These are phyloP conservation scores for Leucosporidium creatinivorum DNA, from an alignment of 768 basidiomycete genomes.

Conservation along the genomic window DNA sequence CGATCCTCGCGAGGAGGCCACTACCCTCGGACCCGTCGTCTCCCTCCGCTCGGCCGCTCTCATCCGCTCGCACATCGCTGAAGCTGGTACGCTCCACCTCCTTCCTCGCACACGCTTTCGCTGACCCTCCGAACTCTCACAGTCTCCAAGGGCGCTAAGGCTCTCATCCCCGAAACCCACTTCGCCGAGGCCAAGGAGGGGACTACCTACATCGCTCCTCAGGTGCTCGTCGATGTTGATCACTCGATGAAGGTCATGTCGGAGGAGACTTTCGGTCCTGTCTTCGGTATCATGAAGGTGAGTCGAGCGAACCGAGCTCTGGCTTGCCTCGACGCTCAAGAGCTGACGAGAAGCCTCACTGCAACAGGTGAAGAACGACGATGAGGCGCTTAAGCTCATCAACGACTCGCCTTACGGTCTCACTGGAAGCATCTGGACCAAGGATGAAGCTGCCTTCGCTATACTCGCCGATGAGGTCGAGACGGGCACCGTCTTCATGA, in stretches of 20 bases:
- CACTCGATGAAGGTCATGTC: conserved; percentile 92
- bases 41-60: conserved; percentile 74
- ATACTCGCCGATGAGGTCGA: conserved; percentile 63
- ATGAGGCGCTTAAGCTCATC: conserved; percentile 82
- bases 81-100: conserved; percentile 69
- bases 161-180: conserved; percentile 66
- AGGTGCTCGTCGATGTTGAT: conserved; percentile 79
- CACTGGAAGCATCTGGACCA: conserved; percentile 92
- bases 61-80: conserved; percentile 76
- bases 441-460: conserved; percentile 59
- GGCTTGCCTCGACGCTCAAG: background rate
- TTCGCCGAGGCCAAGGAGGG: conserved; percentile 57
- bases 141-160: conserved; percentile 69
- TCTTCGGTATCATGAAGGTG: conserved; percentile 88
- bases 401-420: conserved; percentile 94
- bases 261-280: conserved; percentile 62
- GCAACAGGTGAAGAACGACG: conserved; percentile 65
- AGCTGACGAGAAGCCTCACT: background rate
- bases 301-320: background rate
- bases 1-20: conserved; percentile 66
- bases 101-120: background rate
- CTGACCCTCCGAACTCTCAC: background rate
- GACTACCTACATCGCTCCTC: conserved; percentile 80
- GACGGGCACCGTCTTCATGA: conserved; percentile 88
- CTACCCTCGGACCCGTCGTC: conserved; percentile 87